phyloP scores from a whole-genome alignment of 257 asterid genomes.

The Nicotiana sylvestris region DNA sequence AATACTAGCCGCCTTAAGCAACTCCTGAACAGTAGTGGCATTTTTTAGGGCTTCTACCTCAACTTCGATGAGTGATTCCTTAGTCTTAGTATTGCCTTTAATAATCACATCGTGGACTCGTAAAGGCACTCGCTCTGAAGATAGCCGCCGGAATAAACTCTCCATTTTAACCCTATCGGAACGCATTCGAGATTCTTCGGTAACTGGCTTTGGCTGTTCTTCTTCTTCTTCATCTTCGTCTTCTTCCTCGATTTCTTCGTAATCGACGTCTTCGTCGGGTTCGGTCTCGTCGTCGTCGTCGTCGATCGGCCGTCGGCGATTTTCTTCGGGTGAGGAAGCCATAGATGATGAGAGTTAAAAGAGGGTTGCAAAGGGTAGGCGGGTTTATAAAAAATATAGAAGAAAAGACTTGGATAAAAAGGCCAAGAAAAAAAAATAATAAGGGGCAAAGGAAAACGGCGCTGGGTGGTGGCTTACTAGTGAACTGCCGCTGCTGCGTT shows the following conservation, averaged over 20 bases:
- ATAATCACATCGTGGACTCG: slow-evolving; percentile 84
- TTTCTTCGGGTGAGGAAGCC: slow-evolving; percentile 19
- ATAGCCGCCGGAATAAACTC: slow-evolving; percentile 46
- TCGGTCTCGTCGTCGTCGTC: slow-evolving; percentile 1
- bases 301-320: slow-evolving; percentile 5
- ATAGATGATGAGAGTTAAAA: background rate
- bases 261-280: slow-evolving; percentile 36
- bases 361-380: background rate
- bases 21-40: slow-evolving; percentile 63
- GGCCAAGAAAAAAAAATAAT: background rate
- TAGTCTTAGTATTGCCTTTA: slow-evolving; percentile 79
- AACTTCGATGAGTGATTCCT: slow-evolving; percentile 60
- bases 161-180: slow-evolving; percentile 52
- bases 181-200: slow-evolving; percentile 41
- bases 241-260: slow-evolving; percentile 19
- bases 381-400: background rate
- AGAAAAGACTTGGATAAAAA: background rate
- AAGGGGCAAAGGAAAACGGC: too few species aligned
- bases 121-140: slow-evolving; percentile 60
- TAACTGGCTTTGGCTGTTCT: slow-evolving; percentile 30
- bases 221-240: slow-evolving; percentile 25
- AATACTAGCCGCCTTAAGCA: slow-evolving; percentile 53
- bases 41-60: slow-evolving; percentile 54
- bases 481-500: too few species aligned
- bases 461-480: too few species aligned